These are phyloP conservation scores for Ogataea zsoltii DNA, from an alignment of 805 yeast genomes.

Conservation along the genomic window DNA sequence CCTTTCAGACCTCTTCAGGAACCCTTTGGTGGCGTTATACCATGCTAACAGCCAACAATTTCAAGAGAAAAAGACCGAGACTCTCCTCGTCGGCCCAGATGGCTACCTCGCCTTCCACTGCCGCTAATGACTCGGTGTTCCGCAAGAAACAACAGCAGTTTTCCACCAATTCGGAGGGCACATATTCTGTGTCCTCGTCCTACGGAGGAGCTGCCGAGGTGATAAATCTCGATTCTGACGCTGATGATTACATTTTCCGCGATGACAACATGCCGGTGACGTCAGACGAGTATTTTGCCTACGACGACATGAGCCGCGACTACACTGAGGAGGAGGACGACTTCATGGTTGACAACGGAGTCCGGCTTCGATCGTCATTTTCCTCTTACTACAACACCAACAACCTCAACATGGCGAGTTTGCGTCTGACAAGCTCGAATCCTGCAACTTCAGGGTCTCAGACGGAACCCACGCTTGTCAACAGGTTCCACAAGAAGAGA, in stretches of 20 bases:
- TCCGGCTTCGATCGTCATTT: conserved; percentile 15
- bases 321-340: conserved; percentile 9
- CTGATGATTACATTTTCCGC: conserved; percentile 36
- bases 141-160: conserved; percentile 30
- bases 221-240: conserved; percentile 43
- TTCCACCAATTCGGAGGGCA: conserved; percentile 7
- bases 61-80: conserved; percentile 42
- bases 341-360: conserved; percentile 2
- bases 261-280: conserved; percentile 12
- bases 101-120: conserved; percentile 9
- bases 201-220: conserved; percentile 27
- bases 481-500: conserved; percentile 38
- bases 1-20: neutral
- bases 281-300: conserved; percentile 13
- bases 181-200: neutral
- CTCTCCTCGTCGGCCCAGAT: conserved; percentile 21
- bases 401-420: conserved; percentile 19
- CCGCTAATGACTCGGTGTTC: conserved; percentile 14
- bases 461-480: conserved; percentile 1
- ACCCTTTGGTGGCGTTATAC: neutral
- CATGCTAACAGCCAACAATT: conserved; percentile 30
- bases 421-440: conserved; percentile 17
- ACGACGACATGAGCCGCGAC: conserved; percentile 18
- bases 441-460: neutral
- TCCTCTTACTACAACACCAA: conserved; percentile 18